Evolutionary conservation across 2,329 filamentous ascomycete genomes (phyloP).

Genomic region (Escovopsis sp.): DNA sequence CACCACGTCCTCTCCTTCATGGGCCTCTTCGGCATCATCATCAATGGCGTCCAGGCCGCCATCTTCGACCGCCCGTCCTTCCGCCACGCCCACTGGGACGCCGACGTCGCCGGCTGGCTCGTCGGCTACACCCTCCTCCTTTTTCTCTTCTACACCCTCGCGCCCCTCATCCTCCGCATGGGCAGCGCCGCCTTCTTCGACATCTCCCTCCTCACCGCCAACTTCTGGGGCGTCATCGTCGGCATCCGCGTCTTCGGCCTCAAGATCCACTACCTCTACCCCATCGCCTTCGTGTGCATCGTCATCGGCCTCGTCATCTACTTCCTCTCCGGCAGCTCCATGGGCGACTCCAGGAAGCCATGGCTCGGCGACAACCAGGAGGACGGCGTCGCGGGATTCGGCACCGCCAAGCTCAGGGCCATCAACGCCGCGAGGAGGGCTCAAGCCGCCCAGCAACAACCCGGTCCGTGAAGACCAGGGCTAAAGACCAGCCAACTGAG

Average conservation of each 20-base stretch:
- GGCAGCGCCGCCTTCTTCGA: slow-evolving; percentile 91
- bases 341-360: slow-evolving; percentile 85
- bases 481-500: too few species aligned
- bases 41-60: slow-evolving; percentile 79
- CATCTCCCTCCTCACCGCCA: slow-evolving; percentile 81
- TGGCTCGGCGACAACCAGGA: slow-evolving; percentile 87
- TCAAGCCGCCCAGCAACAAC: slow-evolving; percentile 1
- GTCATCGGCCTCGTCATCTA: slow-evolving; percentile 75
- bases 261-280: slow-evolving; percentile 77
- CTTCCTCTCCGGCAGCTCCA: slow-evolving; percentile 65
- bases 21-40: slow-evolving; percentile 72
- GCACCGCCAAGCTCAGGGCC: slow-evolving; percentile 70
- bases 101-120: slow-evolving; percentile 62
- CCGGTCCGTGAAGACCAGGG: too few species aligned
- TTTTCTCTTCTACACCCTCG: slow-evolving; percentile 72
- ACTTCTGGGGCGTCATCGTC: slow-evolving; percentile 95
- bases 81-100: slow-evolving; percentile 46
- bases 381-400: slow-evolving; percentile 60
- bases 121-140: slow-evolving; percentile 80
- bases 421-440: slow-evolving; percentile 38
- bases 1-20: slow-evolving; percentile 92
- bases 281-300: slow-evolving; percentile 88
- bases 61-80: slow-evolving; percentile 81
- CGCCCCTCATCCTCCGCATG: slow-evolving; percentile 78
- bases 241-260: slow-evolving; percentile 75